Base-by-base conservation (phyloP, 345 rosid genomes). In the Microthlaspi erraticum region DNA sequence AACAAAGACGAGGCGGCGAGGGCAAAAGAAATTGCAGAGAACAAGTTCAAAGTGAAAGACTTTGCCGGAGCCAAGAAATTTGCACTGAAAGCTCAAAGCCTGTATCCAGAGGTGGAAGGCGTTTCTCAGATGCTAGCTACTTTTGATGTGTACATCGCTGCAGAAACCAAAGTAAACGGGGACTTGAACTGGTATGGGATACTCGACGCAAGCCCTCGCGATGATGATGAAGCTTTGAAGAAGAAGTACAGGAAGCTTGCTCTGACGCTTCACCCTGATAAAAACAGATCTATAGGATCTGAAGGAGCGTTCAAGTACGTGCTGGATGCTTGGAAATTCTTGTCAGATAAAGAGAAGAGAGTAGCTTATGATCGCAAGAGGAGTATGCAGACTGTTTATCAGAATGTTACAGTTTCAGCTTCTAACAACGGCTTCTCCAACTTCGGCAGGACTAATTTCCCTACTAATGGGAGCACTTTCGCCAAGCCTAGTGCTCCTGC, bases 11-110 rank as follows among this genome's bases (percentile, higher is more conserved):
- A 87, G 72, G 90, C 90, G 8, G 66, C 38, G 36, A 82, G 85
- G 63, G 93, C 93, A 11, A 87, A 84, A 68, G 84, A 84, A 72
- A 83, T 87, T 70, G 86, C 93, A 4, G 93, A 85, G 80, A 85
- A 66, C 72, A 87, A 84, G 76, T 85, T 85, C 64, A 68, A 46
- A 4, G 78, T 64, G 10, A 82, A 78, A 79, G 93, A 87, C 53
- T 39, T 77, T 50, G 20, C 23, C 0, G 89, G 87, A 32, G 94
- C 94, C 3, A 86, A 78, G 80, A 88, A 85, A 68, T 86, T 86
- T 71, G 85, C 86, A 5, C 41, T 86, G 80, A 88, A 88, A 73
- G 91, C 94, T 60, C 94, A 84, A 41, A 84, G 73, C 52, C 79
- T 88, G 73, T 83, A 78, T 70, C 93, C 91, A 10, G 81, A 62